Percentiles rank a stretch among this genome's conserved stretches.
Evolutionary conservation across 495 filamentous ascomycete genomes (phyloP).

Genomic region (Pseudotulostoma volvatum): DNA sequence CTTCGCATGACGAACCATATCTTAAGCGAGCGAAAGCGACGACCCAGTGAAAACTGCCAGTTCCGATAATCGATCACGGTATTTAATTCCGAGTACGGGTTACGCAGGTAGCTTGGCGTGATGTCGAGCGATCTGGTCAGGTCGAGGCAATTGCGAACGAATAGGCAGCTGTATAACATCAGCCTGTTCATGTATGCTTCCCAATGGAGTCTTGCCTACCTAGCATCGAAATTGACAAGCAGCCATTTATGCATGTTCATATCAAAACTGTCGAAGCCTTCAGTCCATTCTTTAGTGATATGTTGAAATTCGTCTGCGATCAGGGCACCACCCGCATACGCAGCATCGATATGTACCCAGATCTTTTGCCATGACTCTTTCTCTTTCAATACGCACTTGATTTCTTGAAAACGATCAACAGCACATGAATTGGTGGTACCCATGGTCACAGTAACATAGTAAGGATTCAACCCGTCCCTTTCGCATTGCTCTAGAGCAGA

Average conservation of each 20-base stretch:
- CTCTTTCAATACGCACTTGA: slow-evolving; percentile 46
- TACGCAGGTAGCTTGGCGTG: slow-evolving; percentile 68
- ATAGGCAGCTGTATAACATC: slow-evolving; percentile 42
- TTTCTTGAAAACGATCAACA: slow-evolving; percentile 60
- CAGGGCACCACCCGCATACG: slow-evolving; percentile 78
- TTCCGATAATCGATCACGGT: slow-evolving; percentile 93
- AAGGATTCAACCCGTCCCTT: slow-evolving; percentile 58
- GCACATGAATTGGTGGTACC: slow-evolving; percentile 84
- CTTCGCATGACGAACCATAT: slow-evolving; percentile 91
- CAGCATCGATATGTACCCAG: slow-evolving; percentile 96
- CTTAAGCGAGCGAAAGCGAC: slow-evolving; percentile 84
- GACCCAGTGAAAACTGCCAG: slow-evolving; percentile 93
- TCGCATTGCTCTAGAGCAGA: slow-evolving; percentile 42
- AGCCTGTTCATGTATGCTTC: too few relatives aligned
- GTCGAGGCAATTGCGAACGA: slow-evolving; percentile 54
- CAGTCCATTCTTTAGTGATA: slow-evolving; percentile 41
- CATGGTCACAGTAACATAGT: slow-evolving; percentile 70
- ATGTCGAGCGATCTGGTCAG: slow-evolving; percentile 68
- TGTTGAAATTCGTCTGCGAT: slow-evolving; percentile 67
- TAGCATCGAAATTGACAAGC: slow-evolving; percentile 84
- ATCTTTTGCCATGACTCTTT: slow-evolving; percentile 40
- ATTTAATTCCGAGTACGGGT: slow-evolving; percentile 61
- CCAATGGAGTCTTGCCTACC: too few relatives aligned
- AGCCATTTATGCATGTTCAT: slow-evolving; percentile 99
- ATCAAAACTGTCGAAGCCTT: slow-evolving; percentile 70